phyloP scores from a whole-genome alignment of 2,329 filamentous ascomycete species.

The Fusarium caatingaense region DNA sequence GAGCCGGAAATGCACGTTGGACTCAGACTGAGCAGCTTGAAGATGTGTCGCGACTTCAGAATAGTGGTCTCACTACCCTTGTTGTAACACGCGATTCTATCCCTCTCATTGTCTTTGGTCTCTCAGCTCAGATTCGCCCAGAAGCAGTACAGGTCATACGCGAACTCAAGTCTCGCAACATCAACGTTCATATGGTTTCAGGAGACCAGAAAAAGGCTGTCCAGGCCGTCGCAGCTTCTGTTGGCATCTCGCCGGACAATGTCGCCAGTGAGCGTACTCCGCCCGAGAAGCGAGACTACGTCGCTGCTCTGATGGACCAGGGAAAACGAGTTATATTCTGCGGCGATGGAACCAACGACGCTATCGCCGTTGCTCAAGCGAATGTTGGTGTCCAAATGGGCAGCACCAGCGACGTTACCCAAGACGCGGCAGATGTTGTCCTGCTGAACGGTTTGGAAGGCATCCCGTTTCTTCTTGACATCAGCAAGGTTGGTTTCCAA shows the following conservation, averaged over 20 bases:
- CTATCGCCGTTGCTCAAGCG: constrained; percentile 4
- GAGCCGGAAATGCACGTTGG: constrained; percentile 13
- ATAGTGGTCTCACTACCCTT: constrained; percentile 4
- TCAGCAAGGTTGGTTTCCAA: background rate
- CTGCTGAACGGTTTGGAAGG: constrained; percentile 10
- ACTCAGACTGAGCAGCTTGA: background rate
- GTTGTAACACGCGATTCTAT: background rate
- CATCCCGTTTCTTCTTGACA: constrained; percentile 3
- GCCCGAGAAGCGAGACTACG: constrained; percentile 5
- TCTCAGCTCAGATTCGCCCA: constrained; percentile 3
- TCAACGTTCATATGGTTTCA: background rate
- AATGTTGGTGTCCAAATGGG: constrained; percentile 11
- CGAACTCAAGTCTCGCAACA: constrained; percentile 6
- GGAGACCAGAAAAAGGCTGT: constrained; percentile 9
- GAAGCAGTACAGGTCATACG: background rate
- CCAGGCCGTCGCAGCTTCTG: background rate
- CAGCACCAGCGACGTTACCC: constrained; percentile 5
- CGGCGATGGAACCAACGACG: constrained; percentile 4
- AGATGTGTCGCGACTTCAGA: background rate
- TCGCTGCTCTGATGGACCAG: background rate
- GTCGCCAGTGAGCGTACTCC: background rate
- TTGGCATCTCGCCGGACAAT: background rate
- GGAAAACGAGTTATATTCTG: background rate
- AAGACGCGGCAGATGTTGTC: constrained; percentile 3
- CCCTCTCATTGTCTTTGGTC: background rate